Conservation (phyloP, 106 monocot species). For the Narthecium ossifragum region DNA sequence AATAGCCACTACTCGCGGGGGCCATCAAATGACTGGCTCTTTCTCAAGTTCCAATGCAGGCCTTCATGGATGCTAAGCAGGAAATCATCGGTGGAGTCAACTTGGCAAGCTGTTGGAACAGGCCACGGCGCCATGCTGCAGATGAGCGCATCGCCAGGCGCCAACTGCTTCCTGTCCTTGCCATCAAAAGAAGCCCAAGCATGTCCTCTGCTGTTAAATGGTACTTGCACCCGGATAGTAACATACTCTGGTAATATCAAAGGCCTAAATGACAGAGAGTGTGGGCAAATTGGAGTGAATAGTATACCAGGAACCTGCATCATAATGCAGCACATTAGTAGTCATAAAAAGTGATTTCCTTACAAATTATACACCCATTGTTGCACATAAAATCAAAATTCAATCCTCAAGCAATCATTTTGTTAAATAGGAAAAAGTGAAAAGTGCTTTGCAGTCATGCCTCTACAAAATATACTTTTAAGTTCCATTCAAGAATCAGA, state of each 20-base stretch:
- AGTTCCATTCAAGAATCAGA: too few species aligned
- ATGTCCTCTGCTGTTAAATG: slow-evolving; percentile 88
- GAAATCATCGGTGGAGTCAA: slow-evolving; percentile 90
- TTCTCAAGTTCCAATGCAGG: slow-evolving; percentile 95
- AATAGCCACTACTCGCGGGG: slow-evolving; percentile 51
- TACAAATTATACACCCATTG: too few species aligned
- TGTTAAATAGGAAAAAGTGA: too few species aligned
- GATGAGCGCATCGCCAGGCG: slow-evolving; percentile 86
- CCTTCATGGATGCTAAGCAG: slow-evolving; percentile 94
- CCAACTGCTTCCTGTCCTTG: slow-evolving; percentile 78
- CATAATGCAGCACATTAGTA: background rate
- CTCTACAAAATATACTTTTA: too few species aligned
- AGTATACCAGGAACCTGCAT: slow-evolving; percentile 93
- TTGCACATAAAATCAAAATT: too few species aligned
- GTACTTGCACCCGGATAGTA: slow-evolving; percentile 81
- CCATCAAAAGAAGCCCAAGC: slow-evolving; percentile 99
- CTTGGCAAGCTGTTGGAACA: slow-evolving; percentile 86
- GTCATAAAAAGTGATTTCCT: too few species aligned
- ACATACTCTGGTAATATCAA: slow-evolving; percentile 89
- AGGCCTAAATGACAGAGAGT: slow-evolving; percentile 91
- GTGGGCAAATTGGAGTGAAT: slow-evolving; percentile 98
- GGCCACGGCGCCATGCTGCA: slow-evolving; percentile 95
- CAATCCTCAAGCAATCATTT: too few species aligned
- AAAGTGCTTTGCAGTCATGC: too few species aligned
- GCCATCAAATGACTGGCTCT: slow-evolving; percentile 86